Evolutionary conservation across 768 basidiomycete species (phyloP).

Genomic region (Lepiota venenata): DNA sequence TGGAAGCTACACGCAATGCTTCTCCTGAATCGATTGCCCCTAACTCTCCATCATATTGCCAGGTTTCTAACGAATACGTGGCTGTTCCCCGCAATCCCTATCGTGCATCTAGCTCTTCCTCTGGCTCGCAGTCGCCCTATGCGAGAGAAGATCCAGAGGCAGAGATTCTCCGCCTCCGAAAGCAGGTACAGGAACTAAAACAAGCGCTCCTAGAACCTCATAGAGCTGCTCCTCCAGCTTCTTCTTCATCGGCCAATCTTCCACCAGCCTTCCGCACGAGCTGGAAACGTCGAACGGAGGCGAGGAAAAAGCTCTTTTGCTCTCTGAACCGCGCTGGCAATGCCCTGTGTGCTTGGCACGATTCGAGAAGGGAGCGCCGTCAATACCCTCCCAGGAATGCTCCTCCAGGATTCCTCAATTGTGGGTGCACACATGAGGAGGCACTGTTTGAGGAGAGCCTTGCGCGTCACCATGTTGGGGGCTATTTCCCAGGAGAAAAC

Average conservation of each 20-base stretch:
- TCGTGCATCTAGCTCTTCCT: neutral
- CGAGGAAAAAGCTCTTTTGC: conserved; percentile 69
- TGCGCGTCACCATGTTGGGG: conserved; percentile 73
- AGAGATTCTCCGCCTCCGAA: conserved; percentile 54
- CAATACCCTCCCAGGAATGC: conserved; percentile 77
- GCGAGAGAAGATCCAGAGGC: conserved; percentile 29
- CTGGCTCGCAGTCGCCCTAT: conserved; percentile 8
- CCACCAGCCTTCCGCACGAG: conserved; percentile 49
- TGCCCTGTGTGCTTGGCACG: conserved; percentile 88
- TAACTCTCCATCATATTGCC: conserved; percentile 22
- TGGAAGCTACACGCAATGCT: conserved; percentile 26
- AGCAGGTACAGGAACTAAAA: conserved; percentile 52
- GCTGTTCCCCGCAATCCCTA: neutral
- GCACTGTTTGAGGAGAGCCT: conserved; percentile 87
- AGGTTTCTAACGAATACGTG: conserved; percentile 12
- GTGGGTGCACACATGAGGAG: conserved; percentile 81
- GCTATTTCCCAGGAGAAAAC: conserved; percentile 79
- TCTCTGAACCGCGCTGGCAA: conserved; percentile 86
- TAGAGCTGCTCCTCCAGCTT: conserved; percentile 12
- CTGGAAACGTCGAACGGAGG: conserved; percentile 74
- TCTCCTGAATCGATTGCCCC: conserved; percentile 41
- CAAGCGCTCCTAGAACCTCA: conserved; percentile 22
- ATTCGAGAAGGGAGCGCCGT: conserved; percentile 80
- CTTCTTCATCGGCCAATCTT: conserved; percentile 32
- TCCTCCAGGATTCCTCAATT: conserved; percentile 75